Base-by-base conservation (phyloP, 1,139 yeast species). In the Zygosaccharomyces sapae region DNA sequence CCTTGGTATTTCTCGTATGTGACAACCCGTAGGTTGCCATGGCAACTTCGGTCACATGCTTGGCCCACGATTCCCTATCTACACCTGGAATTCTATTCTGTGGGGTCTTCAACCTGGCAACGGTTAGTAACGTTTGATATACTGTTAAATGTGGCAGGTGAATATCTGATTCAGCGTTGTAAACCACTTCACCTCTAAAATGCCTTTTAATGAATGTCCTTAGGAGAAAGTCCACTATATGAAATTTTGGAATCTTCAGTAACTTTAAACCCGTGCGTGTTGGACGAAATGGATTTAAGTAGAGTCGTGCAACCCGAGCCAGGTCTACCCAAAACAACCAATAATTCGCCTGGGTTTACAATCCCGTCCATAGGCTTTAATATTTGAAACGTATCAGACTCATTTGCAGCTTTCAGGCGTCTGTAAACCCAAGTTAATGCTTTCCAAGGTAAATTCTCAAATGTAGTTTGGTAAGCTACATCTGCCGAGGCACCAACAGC, bases 221-320 rank as follows among this genome's bases (percentile, higher is more conserved):
- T 46, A 27, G 69, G 76, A 20, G 76, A 52, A 30, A 77, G 59
- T 18, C 84, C 84, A 49, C 75, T 76, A 59, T 77, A 79, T 13
- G 75, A 66, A 41, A 76, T 66, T 10, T 51, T 47, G 22, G 87
- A 74, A 29, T 76, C 76, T 35, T 72, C 67, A 46, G 75, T 80
- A 38, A 85, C 60, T 39, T 78, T 68, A 63, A 84, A 86, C 43
- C 94, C 95, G 62, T 83, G 80, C 4, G 90, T 83, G 53, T 81
- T 80, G 33, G 84, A 68, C 5, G 90, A 77, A 51, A 86, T 74
- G 0, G 92, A 76, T 59, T 84, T 85, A 58, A 86, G 69, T 44
- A 85, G 74, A 1, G 95, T 85, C 1, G 95, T 77, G 66, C 95
- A 86, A 50, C 95, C 95, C 24, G 90, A 79, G 61, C 94, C 94